phyloP scores from a whole-genome alignment of 1,284 basidiomycete genomes.

The Exobasidium cylindrosporum region DNA sequence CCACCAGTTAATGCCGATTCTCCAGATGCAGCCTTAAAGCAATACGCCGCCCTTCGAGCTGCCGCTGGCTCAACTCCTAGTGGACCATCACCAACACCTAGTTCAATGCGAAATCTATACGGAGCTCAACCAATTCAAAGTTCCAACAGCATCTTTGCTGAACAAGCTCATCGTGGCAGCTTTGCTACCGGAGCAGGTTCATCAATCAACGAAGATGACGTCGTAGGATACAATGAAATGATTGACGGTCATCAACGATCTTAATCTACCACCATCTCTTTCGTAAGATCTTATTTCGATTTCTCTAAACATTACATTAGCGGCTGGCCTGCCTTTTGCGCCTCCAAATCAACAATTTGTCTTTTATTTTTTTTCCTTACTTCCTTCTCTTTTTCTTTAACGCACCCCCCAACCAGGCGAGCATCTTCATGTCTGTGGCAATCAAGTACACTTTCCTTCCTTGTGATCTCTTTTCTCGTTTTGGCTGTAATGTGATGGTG shows the following conservation, averaged over 20 bases:
- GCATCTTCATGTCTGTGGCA: too few species aligned
- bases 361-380: too few species aligned
- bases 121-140: conserved; percentile 25
- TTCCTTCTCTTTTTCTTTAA: too few species aligned
- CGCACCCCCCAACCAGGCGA: too few species aligned
- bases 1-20: conserved; percentile 38
- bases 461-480: too few species aligned
- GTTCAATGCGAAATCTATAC: conserved; percentile 36
- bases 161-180: conserved; percentile 2
- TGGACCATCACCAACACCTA: not conserved
- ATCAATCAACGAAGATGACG: conserved; percentile 49
- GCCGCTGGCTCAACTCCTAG: conserved; percentile 12
- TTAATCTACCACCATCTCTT: not conserved
- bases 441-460: too few species aligned
- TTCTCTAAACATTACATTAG: not conserved
- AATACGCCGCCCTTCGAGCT: conserved; percentile 43
- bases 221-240: conserved; percentile 51
- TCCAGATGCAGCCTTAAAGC: conserved; percentile 46
- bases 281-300: not conserved
- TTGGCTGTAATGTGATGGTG: too few species aligned
- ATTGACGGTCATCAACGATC: conserved; percentile 1
- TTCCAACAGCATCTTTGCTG: conserved; percentile 20
- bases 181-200: conserved; percentile 30
- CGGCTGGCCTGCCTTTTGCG: not conserved
- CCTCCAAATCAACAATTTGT: too few species aligned